Base-by-base conservation (phyloP, 768 basidiomycete genomes). In the Tricholoma terreum region DNA sequence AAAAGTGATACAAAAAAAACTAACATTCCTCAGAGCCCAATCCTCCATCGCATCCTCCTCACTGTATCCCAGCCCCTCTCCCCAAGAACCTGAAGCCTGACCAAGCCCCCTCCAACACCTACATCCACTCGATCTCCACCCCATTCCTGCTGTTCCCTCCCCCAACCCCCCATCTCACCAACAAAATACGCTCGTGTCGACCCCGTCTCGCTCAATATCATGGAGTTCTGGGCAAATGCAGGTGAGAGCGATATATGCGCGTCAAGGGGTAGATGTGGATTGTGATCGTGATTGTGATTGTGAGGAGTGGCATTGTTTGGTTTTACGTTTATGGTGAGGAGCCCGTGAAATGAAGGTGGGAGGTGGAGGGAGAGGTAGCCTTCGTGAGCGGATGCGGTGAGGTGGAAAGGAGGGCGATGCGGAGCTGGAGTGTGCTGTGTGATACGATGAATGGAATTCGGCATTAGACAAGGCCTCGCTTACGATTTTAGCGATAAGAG, bases 261-360 rank as follows among this genome's bases (percentile, higher is more conserved):
- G 38, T 73, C 75, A 21, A 78, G 65, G 58, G 76, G 68, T 5
- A 76, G 50, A 10, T 34, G 31, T 15, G 50, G 50, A 12, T 19
- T 15, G 43, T 45, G 42, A 43, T n/a, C 42, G 42, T 43, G 6
- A 42, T 46, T 46, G 24, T 46, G 45, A 46, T n/a, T n/a, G n/a
- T n/a, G n/a, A n/a, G 19, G 17, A 21, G 40, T 10, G 40, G 12
- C 46, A 14, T 48, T 24, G 27, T 27, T 76, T 0, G 66, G 70
- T n/a, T 65, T 65, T 35, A 79, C 68, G 52, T 65, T 61, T 21
- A 79, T 63, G 0, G 70, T 73, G 15, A 77, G 62, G 2, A 75
- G 72, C 0, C 79, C 80, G 43, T 69, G 72, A 65, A 79, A 78
- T 8, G 78, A 75, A 15, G 66, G 66, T 22, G 80, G 80, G 11